phyloP scores from a whole-genome alignment of 306 rosid genomes.

The Prunus fruticosa region DNA sequence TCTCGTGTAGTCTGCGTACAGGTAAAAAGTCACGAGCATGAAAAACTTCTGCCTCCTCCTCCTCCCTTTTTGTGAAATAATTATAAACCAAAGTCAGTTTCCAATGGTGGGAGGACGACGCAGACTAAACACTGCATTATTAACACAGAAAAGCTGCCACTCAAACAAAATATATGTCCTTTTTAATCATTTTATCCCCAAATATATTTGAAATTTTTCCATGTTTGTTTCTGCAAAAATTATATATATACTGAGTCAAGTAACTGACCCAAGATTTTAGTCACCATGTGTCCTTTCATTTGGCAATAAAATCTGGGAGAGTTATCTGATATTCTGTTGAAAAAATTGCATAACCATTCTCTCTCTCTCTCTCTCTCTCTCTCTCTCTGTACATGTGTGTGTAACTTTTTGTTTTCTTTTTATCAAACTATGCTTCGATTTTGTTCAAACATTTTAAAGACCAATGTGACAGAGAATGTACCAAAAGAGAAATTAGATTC shows the following conservation, averaged over 20 bases:
- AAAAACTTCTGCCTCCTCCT: constrained; percentile 2
- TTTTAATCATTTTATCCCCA: neutral
- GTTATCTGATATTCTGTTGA: neutral
- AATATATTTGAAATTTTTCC: neutral
- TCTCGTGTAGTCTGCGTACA: neutral
- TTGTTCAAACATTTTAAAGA: no score
- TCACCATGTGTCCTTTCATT: neutral
- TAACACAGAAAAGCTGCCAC: neutral
- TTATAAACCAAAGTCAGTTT: neutral
- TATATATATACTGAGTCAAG: neutral
- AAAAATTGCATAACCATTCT: neutral
- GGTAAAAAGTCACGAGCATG: constrained; percentile 22
- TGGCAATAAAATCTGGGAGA: neutral
- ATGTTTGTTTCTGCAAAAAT: neutral
- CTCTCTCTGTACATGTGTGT: no score
- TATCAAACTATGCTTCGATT: neutral
- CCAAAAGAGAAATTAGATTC: constrained; percentile 31
- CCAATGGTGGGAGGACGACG: no score
- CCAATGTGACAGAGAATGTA: no score
- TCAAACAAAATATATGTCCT: neutral
- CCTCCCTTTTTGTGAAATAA: neutral
- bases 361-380: neutral
- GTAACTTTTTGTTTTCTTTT: neutral
- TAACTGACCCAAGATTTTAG: neutral
- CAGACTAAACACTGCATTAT: neutral